Percentiles rank a stretch among this genome's conserved stretches.
Evolutionary conservation across 2,329 filamentous ascomycete genomes (phyloP).

Genomic region (Fusarium circinatum): DNA sequence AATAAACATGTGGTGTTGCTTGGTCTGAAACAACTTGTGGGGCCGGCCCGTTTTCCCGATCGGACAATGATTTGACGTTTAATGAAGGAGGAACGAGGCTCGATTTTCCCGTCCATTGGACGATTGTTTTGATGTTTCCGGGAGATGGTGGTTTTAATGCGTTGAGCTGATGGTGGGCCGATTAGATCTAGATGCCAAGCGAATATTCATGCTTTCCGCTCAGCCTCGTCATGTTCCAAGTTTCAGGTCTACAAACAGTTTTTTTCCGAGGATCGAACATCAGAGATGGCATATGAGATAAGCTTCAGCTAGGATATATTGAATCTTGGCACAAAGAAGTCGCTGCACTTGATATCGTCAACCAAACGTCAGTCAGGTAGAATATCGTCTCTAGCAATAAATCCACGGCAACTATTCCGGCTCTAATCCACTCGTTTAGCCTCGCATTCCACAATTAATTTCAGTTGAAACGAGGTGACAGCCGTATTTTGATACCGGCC

Average conservation of each 20-base stretch:
- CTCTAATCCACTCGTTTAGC: background rate
- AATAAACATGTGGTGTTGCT: slow-evolving; percentile 16
- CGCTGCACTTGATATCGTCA: too few species aligned
- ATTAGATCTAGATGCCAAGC: slow-evolving; percentile 2
- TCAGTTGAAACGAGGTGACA: slow-evolving; percentile 7
- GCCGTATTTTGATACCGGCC: background rate
- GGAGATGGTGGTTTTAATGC: slow-evolving; percentile 2
- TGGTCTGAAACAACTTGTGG: slow-evolving; percentile 38
- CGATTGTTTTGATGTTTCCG: slow-evolving; percentile 23
- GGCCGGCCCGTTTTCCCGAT: slow-evolving; percentile 13
- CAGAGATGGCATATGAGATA: background rate
- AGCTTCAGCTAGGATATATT: background rate
- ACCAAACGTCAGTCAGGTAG: background rate
- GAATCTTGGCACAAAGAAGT: background rate
- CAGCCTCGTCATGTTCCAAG: background rate
- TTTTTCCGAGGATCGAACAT: background rate
- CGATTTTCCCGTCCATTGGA: slow-evolving; percentile 39
- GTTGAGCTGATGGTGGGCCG: slow-evolving; percentile 4
- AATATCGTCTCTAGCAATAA: background rate
- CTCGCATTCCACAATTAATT: slow-evolving; percentile 7
- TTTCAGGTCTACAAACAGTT: background rate
- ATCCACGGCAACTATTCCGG: background rate
- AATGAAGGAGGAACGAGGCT: slow-evolving; percentile 33
- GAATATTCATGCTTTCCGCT: background rate
- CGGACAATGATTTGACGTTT: slow-evolving; percentile 21